Percentiles rank a stretch among this genome's conserved stretches.
Conservation (phyloP, 2,329 filamentous ascomycete species). For the Acrodontium crateriforme region DNA sequence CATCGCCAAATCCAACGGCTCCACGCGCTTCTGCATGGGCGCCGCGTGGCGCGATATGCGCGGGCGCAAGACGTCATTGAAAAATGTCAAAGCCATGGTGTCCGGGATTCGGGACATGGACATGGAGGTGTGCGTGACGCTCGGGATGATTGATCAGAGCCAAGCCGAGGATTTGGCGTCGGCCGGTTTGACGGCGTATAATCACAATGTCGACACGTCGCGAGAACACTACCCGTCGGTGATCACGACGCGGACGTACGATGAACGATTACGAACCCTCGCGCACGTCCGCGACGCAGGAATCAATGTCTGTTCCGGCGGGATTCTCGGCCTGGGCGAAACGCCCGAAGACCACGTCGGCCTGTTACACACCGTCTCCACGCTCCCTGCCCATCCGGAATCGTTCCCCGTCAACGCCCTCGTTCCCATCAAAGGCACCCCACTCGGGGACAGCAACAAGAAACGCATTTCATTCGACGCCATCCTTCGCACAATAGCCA, state of each 20-base stretch:
- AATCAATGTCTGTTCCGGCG: constrained; percentile 80
- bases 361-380: constrained; percentile 68
- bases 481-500: constrained; percentile 70
- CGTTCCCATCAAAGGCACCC: constrained; percentile 82
- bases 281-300: constrained; percentile 70
- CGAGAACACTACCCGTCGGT: constrained; percentile 78
- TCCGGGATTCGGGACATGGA: constrained; percentile 64
- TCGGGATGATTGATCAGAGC: constrained; percentile 69
- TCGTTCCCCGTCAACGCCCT: constrained; percentile 85
- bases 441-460: constrained; percentile 49
- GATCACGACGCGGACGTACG: constrained; percentile 75
- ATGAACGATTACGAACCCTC: constrained; percentile 71
- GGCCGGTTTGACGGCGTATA: constrained; percentile 79
- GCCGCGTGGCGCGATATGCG: constrained; percentile 92
- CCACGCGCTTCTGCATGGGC: constrained; percentile 89
- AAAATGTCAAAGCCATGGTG: constrained; percentile 79
- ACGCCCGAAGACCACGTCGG: constrained; percentile 66
- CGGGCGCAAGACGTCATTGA: constrained; percentile 68
- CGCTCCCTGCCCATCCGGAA: constrained; percentile 69
- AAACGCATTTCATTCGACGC: constrained; percentile 62
- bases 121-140: constrained; percentile 87
- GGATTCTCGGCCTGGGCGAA: constrained; percentile 77
- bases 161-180: constrained; percentile 74
- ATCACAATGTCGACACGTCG: constrained; percentile 86
- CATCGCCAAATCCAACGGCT: constrained; percentile 67